Base-by-base conservation (phyloP, 139 green algal genomes). In the Pleodorina starrii region DNA sequence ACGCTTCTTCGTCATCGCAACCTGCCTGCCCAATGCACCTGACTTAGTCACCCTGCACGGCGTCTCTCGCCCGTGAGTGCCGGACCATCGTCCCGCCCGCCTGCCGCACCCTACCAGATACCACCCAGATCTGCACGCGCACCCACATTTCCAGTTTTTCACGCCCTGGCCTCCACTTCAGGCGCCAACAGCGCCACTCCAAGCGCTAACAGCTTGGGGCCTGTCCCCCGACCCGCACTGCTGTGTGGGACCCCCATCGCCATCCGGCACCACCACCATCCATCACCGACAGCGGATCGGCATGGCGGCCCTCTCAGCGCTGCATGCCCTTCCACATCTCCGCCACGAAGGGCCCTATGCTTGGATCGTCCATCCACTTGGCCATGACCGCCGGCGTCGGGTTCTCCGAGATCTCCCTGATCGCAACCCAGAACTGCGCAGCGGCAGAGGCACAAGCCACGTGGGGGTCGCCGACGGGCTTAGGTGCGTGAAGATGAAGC, bases 401-500 rank as follows among this genome's bases (percentile, higher is more conserved):
- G 59, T 68, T 88, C 66, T 91, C 81, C 12, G 60, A 80, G 79
- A 94, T 93, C 85, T 94, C 92, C 79, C 81, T 85, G 46, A 94
- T 92, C n/a, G 77, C 83, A n/a, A 87, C 74, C 75, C 86, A 94
- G 66, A 93, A 94, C 90, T 94, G 85, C 72, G n/a, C n/a, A n/a
- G n/a, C n/a, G n/a, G n/a, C n/a, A n/a, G n/a, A n/a, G n/a, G n/a
- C n/a, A n/a, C n/a, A n/a, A n/a, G n/a, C n/a, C n/a, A n/a, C n/a
- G n/a, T n/a, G n/a, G n/a, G n/a, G n/a, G n/a, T n/a, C n/a, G n/a
- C n/a, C n/a, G n/a, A n/a, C n/a, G n/a, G n/a, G n/a, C n/a, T n/a
- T n/a, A n/a, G n/a, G n/a, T 14, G 77, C 27, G 77, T 21, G 3
- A 21, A 66, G 29, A 5, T 12, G 29, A 21, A 66, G 54, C 54